These are phyloP conservation scores for Harringtonia aguacate DNA, from an alignment of 2,329 filamentous ascomycete species.

Conservation along the genomic window DNA sequence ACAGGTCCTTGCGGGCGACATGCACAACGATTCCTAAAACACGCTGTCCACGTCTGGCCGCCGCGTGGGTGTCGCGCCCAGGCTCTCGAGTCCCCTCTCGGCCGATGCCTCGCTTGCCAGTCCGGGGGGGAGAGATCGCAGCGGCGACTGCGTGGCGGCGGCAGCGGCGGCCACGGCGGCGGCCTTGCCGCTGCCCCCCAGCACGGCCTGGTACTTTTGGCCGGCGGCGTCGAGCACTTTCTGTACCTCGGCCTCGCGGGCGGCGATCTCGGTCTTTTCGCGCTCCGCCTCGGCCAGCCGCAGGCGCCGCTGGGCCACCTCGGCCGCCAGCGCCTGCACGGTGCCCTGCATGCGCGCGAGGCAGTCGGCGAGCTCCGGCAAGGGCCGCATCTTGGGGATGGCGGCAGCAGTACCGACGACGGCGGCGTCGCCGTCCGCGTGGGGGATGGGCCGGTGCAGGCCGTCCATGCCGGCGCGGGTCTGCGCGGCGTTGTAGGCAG, in stretches of 20 bases:
- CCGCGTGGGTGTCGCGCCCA: slow-evolving; percentile 31
- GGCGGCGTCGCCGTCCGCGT: slow-evolving; percentile 21
- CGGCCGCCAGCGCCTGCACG: slow-evolving; percentile 51
- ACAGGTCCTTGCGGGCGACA: no score
- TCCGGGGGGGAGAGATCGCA: slow-evolving; percentile 16
- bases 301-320: slow-evolving; percentile 47
- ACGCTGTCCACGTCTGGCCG: slow-evolving; percentile 18
- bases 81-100: slow-evolving; percentile 34
- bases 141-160: slow-evolving; percentile 17
- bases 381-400: slow-evolving; percentile 59
- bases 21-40: slow-evolving; percentile 5
- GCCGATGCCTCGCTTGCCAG: slow-evolving; percentile 16
- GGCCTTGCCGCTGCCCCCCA: slow-evolving; percentile 17
- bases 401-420: slow-evolving; percentile 12
- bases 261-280: slow-evolving; percentile 57
- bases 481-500: slow-evolving; percentile 80
- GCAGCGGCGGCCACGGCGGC: slow-evolving; percentile 4
- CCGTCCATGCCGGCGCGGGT: slow-evolving; percentile 80
- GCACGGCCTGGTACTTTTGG: slow-evolving; percentile 42
- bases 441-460: slow-evolving; percentile 36
- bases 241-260: slow-evolving; percentile 71
- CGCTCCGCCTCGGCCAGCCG: slow-evolving; percentile 55
- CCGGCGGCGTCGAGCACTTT: slow-evolving; percentile 70
- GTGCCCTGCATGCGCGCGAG: slow-evolving; percentile 52
- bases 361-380: slow-evolving; percentile 63